Evolutionary conservation across 2,329 filamentous ascomycete genomes (phyloP).

Genomic region (Helminthosporium solani): DNA sequence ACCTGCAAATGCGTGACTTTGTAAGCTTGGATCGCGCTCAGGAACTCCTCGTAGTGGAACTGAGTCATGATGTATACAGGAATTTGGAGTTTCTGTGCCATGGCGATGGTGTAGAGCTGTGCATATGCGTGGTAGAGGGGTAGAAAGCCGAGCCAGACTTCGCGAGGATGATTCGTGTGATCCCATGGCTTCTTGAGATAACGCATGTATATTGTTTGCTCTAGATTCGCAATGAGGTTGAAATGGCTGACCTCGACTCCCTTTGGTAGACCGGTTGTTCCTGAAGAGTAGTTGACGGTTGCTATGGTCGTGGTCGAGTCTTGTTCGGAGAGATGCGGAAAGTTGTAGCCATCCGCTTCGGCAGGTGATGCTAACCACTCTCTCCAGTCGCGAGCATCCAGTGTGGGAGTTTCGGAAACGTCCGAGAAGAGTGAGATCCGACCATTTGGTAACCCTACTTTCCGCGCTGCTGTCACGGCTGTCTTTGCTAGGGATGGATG

Average conservation of each 20-base stretch:
- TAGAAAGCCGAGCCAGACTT: slow-evolving; percentile 52
- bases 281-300: slow-evolving; percentile 55
- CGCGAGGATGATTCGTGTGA: slow-evolving; percentile 44
- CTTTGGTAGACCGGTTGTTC: slow-evolving; percentile 56
- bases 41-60: slow-evolving; percentile 44
- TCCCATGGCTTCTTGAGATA: slow-evolving; percentile 45
- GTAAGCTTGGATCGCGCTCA: slow-evolving; percentile 40
- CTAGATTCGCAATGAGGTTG: slow-evolving; percentile 53
- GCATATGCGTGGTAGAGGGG: slow-evolving; percentile 52
- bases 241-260: slow-evolving; percentile 53
- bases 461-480: slow-evolving; percentile 30
- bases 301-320: slow-evolving; percentile 37
- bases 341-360: slow-evolving; percentile 30
- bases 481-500: slow-evolving; percentile 33
- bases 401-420: slow-evolving; percentile 18
- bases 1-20: slow-evolving; percentile 44
- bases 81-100: slow-evolving; percentile 50
- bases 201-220: slow-evolving; percentile 52
- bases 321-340: slow-evolving; percentile 25
- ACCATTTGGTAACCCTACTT: slow-evolving; percentile 29
- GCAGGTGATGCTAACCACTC: slow-evolving; percentile 26
- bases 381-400: slow-evolving; percentile 37
- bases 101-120: slow-evolving; percentile 43
- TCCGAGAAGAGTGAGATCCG: slow-evolving; percentile 39
- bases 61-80: slow-evolving; percentile 46